Conservation (phyloP, 768 basidiomycete genomes). For the Leccinellum albellum region DNA sequence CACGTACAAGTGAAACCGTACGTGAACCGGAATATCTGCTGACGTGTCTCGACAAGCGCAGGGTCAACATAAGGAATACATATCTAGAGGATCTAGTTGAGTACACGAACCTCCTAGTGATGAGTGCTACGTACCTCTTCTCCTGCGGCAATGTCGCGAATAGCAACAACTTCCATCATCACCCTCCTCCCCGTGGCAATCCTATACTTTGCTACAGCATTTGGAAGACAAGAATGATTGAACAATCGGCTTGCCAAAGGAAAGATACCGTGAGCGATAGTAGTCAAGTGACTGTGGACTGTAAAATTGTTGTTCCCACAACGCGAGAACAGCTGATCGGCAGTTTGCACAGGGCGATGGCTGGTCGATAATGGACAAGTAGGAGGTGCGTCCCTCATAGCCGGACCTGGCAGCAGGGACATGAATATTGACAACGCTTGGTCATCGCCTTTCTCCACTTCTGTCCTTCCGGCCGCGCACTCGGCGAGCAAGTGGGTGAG, state of each 20-base stretch:
- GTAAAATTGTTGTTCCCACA: slow-evolving; percentile 84
- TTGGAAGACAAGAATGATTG: slow-evolving; percentile 80
- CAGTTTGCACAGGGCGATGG: slow-evolving; percentile 20
- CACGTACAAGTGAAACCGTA: slow-evolving; percentile 72
- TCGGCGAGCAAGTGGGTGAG: slow-evolving; percentile 60
- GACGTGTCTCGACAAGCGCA: slow-evolving; percentile 59
- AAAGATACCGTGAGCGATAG: slow-evolving; percentile 72
- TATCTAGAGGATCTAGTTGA: slow-evolving; percentile 42
- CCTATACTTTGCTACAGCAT: slow-evolving; percentile 61
- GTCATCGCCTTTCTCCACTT: slow-evolving; percentile 13
- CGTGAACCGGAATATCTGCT: slow-evolving; percentile 52
- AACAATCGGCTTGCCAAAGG: slow-evolving; percentile 75
- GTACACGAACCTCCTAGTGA: not conserved
- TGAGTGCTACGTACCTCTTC: slow-evolving; percentile 54
- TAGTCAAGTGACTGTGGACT: slow-evolving; percentile 66
- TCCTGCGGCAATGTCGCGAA: slow-evolving; percentile 49
- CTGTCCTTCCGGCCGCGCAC: slow-evolving; percentile 11
- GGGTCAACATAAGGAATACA: slow-evolving; percentile 77
- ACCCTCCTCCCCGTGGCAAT: slow-evolving; percentile 38
- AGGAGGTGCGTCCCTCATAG: slow-evolving; percentile 23
- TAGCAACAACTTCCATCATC: slow-evolving; percentile 61
- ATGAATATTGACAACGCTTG: slow-evolving; percentile 36
- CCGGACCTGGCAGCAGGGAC: slow-evolving; percentile 45
- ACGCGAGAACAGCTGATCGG: slow-evolving; percentile 44
- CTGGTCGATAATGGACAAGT: slow-evolving; percentile 32